A percentile compares a stretch with the other conserved stretches of the same genome.
phyloP scores from a whole-genome alignment of 1,284 basidiomycete genomes.

The Phellopilus nigrolimitatus region DNA sequence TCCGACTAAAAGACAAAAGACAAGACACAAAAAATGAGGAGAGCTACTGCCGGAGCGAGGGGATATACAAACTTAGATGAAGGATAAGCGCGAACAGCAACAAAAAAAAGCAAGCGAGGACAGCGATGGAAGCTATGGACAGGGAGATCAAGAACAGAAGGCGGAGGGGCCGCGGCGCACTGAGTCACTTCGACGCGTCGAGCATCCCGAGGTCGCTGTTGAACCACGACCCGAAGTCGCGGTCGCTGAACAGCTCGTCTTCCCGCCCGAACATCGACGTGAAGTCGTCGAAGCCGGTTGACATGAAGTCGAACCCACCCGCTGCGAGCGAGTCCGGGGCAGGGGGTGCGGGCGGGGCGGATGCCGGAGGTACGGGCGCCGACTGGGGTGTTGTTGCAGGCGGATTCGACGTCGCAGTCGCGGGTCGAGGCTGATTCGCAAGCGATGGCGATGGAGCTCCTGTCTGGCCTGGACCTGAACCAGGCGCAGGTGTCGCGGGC shows the following conservation, averaged over 20 bases:
- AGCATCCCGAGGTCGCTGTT: constrained; percentile 10
- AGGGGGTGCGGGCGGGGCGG: constrained; percentile 1
- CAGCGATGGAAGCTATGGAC: neutral
- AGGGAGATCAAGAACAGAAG: neutral
- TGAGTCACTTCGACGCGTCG: constrained; percentile 16
- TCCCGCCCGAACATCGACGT: constrained; percentile 17
- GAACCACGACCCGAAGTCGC: constrained; percentile 18
- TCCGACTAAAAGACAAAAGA: neutral
- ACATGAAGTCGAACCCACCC: constrained; percentile 17
- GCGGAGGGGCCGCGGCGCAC: neutral
- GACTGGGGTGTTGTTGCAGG: neutral
- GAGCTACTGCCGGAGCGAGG: neutral
- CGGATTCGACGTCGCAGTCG: constrained; percentile 14
- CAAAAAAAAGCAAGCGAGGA: neutral
- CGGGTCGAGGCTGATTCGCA: constrained; percentile 10
- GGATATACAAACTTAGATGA: constrained; percentile 10
- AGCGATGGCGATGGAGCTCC: too few species aligned
- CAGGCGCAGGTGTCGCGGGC: constrained; percentile 11
- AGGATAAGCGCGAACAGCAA: constrained; percentile 7
- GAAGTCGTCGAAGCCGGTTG: constrained; percentile 17
- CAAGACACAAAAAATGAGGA: neutral
- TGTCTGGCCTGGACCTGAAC: neutral
- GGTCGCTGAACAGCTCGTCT: constrained; percentile 8
- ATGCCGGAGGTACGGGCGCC: constrained; percentile 6
- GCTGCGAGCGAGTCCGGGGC: neutral